These are phyloP conservation scores for Macrophomina phaseolina DNA, from an alignment of 2,329 filamentous ascomycete species.

Conservation along the genomic window DNA sequence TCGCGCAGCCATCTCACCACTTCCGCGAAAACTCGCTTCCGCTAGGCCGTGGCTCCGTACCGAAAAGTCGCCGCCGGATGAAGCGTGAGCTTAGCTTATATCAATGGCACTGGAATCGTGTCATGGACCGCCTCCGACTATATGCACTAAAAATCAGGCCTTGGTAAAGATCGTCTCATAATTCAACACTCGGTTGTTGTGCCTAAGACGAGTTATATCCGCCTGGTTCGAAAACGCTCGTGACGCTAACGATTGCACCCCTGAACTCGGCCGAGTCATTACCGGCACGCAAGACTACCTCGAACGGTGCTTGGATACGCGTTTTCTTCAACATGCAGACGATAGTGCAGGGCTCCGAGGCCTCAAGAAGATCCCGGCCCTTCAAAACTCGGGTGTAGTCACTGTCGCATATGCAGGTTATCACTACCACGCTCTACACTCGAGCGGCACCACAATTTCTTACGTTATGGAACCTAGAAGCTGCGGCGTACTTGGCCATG, in stretches of 20 bases:
- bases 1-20: neutral
- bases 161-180: conserved; percentile 47
- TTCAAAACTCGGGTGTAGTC: conserved; percentile 59
- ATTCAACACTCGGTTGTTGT: conserved; percentile 53
- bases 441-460: conserved; percentile 57
- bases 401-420: conserved; percentile 62
- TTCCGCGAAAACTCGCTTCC: neutral
- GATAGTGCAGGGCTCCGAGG: conserved; percentile 29
- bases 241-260: conserved; percentile 38
- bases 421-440: conserved; percentile 61
- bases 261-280: conserved; percentile 50
- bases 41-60: conserved; percentile 43
- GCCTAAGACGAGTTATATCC: conserved; percentile 51
- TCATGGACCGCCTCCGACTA: conserved; percentile 48
- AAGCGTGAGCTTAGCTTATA: conserved; percentile 58
- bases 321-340: too few relatives aligned
- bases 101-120: conserved; percentile 58
- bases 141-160: neutral
- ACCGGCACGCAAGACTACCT: conserved; percentile 53
- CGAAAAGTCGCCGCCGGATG: conserved; percentile 60
- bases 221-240: conserved; percentile 32
- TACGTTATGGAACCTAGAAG: conserved; percentile 56
- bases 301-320: conserved; percentile 41
- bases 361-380: conserved; percentile 53
- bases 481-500: conserved; percentile 55